Base-by-base conservation (phyloP, 2,329 filamentous ascomycete genomes). In the Ophiostoma sp. region DNA sequence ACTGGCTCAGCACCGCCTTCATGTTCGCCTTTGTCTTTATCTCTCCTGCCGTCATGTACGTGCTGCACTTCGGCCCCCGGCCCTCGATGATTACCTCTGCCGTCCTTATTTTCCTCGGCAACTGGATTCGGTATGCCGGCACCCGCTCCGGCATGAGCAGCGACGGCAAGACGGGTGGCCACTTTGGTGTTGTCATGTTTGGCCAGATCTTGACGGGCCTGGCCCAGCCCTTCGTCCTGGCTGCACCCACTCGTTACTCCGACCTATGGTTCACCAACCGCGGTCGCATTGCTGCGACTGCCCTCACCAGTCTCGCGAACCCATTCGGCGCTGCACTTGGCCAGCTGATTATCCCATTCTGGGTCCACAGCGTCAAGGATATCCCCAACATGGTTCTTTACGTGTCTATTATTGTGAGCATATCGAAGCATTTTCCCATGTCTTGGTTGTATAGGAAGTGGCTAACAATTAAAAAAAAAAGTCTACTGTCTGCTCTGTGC, bases 261-360 rank as follows among this genome's bases (percentile, higher is more conserved):
- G 94, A 97, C 77, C 82, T 97, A 72, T 98, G 95, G 95, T 98
- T 98, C 80, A 94, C 92, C 1, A 89, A 91, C 75, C 82, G 84
- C 13, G 94, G 94, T 8, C 87, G 95, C 69, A 91, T 97, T 15
- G 90, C 90, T 69, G 94, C 94, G 23, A 98, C 94, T 0, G 95
- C 94, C 0, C 76, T 97, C 48, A 89, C 90, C 31, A 94, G 89
- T 72, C 81, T 98, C 71, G 92, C 94, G 4, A 98, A 97, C 78
- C 94, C 94, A 0, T 85, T 98, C 68, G 94, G 94, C 17, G 94
- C 91, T 31, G 94, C 94, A 7, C 81, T 97, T 67, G 94, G 93
- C 4, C 93, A 98, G 80, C 83, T 98, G 62, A 87, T 98, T 69
- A 89, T 92, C 69, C 94, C 95, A 0, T 86, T 92, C 71, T 92